phyloP scores from a whole-genome alignment of 2,329 filamentous ascomycete genomes.

The Claviceps fusiformis region DNA sequence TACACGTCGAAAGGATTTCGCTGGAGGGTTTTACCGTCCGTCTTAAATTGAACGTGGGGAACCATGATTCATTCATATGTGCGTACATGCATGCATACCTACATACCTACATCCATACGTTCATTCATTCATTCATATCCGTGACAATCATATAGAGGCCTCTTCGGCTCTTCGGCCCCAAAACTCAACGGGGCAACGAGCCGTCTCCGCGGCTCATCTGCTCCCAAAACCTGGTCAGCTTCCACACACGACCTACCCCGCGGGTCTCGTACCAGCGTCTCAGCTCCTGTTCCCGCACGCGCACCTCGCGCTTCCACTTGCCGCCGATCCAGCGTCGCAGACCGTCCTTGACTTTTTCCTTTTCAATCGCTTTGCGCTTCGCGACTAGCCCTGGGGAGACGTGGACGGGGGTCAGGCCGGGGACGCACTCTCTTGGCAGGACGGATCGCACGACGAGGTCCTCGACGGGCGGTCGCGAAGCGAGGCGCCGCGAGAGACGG shows the following conservation, averaged over 20 bases:
- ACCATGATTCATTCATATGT: too few species aligned
- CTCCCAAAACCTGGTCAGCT: slow-evolving; percentile 54
- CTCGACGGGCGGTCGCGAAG: slow-evolving; percentile 43
- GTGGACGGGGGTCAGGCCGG: slow-evolving; percentile 24
- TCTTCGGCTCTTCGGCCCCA: not conserved
- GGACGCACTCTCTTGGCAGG: slow-evolving; percentile 50
- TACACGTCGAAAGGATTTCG: too few species aligned
- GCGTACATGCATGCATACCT: too few species aligned
- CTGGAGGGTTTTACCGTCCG: too few species aligned
- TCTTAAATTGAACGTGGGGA: too few species aligned
- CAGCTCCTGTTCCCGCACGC: slow-evolving; percentile 33
- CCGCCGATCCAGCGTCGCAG: slow-evolving; percentile 50
- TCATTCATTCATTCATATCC: not conserved
- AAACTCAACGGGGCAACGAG: slow-evolving; percentile 8
- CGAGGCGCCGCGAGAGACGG: slow-evolving; percentile 47
- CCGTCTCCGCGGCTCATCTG: slow-evolving; percentile 32
- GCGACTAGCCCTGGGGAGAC: slow-evolving; percentile 51
- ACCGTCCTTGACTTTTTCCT: slow-evolving; percentile 53
- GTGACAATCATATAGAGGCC: not conserved
- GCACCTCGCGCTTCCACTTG: slow-evolving; percentile 41
- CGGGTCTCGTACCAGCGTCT: slow-evolving; percentile 34
- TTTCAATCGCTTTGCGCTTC: slow-evolving; percentile 47
- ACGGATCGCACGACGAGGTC: slow-evolving; percentile 50
- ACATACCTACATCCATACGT: not conserved
- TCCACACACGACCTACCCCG: slow-evolving; percentile 45